These are phyloP conservation scores for Ophiostoma tasmaniense DNA, from an alignment of 2,329 filamentous ascomycete species.

Conservation along the genomic window DNA sequence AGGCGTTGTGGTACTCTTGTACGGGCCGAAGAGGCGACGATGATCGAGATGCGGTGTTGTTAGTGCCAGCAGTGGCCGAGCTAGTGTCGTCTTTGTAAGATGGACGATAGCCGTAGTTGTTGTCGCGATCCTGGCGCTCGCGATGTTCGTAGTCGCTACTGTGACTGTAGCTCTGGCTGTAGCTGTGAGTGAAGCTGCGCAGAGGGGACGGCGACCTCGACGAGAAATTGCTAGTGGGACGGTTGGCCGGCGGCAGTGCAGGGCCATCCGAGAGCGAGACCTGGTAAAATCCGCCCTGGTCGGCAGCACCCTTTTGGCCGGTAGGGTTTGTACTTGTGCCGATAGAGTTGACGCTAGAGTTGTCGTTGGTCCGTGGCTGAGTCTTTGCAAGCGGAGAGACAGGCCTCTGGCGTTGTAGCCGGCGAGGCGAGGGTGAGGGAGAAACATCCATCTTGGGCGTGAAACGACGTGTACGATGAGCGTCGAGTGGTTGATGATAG, in stretches of 20 bases:
- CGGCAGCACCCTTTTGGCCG: background rate
- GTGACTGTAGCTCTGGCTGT: slow-evolving; percentile 14
- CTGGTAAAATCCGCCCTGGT: slow-evolving; percentile 12
- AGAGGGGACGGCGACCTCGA: background rate
- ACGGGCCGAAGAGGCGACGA: slow-evolving; percentile 21
- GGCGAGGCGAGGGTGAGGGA: slow-evolving; percentile 16
- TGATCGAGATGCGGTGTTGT: slow-evolving; percentile 6
- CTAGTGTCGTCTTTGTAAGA: slow-evolving; percentile 14
- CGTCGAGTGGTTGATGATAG: background rate
- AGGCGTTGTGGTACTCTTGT: slow-evolving; percentile 30
- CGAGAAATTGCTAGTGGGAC: background rate
- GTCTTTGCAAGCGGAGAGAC: slow-evolving; percentile 11
- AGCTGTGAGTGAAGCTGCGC: background rate
- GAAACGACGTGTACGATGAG: background rate
- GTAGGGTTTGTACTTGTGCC: background rate
- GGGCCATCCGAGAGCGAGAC: slow-evolving; percentile 11
- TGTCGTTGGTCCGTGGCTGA: slow-evolving; percentile 5
- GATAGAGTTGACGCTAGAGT: slow-evolving; percentile 8
- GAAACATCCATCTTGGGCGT: slow-evolving; percentile 13
- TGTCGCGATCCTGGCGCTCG: slow-evolving; percentile 7
- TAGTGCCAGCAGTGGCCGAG: slow-evolving; percentile 1
- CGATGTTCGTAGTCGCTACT: background rate
- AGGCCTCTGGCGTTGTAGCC: slow-evolving; percentile 14
- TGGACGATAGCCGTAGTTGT: slow-evolving; percentile 15
- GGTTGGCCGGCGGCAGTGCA: background rate